Evolutionary conservation across 345 rosid species (phyloP).

Genomic region (Capsella bursapastoris): DNA sequence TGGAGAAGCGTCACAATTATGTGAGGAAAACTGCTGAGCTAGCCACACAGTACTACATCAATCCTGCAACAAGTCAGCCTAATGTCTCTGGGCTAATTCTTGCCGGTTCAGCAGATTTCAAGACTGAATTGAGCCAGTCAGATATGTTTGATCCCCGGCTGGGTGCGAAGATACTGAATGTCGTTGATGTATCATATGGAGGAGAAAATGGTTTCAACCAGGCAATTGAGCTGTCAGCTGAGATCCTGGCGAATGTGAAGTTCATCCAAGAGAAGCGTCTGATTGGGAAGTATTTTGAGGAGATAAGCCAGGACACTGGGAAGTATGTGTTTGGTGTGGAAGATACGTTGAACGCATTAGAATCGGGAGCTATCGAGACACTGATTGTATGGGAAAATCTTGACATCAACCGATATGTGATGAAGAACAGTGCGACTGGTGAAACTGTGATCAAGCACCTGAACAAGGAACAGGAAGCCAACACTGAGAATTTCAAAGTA

Average conservation of each 20-base stretch:
- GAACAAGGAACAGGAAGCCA: background rate
- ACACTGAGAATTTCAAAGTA: background rate
- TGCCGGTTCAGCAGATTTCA: background rate
- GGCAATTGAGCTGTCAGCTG: background rate
- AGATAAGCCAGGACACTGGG: background rate
- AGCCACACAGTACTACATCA: background rate
- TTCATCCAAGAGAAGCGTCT: background rate
- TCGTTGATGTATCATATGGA: background rate
- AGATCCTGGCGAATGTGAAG: background rate
- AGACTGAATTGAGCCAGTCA: background rate
- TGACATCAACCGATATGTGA: background rate
- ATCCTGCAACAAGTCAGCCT: background rate
- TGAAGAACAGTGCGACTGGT: background rate
- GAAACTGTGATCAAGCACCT: background rate
- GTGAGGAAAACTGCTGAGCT: slow-evolving; percentile 12
- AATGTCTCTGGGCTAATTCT: background rate
- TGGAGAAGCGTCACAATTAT: slow-evolving; percentile 9
- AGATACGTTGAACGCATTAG: background rate
- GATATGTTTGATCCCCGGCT: slow-evolving; percentile 7
- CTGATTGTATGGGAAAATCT: slow-evolving; percentile 2
- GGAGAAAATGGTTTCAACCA: background rate
- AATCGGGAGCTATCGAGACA: background rate
- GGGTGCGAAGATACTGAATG: background rate
- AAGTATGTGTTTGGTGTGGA: slow-evolving; percentile 3
- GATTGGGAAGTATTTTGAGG: background rate